A percentile compares a stretch with the other conserved stretches of the same genome.
Evolutionary conservation across 768 basidiomycete genomes (phyloP).

Genomic region (Rhodotorula graminis): DNA sequence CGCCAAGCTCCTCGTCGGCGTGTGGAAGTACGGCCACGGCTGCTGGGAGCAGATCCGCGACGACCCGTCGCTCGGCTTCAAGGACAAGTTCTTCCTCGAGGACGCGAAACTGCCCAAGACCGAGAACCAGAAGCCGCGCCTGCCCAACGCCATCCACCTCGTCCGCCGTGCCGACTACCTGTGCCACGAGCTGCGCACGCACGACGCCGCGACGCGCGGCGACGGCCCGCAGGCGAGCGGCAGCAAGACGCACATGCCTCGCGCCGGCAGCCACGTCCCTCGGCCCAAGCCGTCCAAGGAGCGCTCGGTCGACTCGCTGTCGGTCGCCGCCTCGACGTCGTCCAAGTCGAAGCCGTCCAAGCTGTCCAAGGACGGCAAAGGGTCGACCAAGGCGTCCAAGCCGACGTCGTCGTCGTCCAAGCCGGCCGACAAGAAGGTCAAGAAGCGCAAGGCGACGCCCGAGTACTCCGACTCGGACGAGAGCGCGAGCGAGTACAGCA

Average conservation of each 20-base stretch:
- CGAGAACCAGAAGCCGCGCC: constrained; percentile 56
- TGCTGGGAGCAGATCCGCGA: constrained; percentile 94
- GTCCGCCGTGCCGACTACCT: constrained; percentile 95
- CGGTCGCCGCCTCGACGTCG: not conserved
- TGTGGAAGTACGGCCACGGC: constrained; percentile 88
- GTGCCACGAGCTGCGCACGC: constrained; percentile 72
- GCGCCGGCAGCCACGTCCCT: constrained; percentile 13
- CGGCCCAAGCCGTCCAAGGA: constrained; percentile 1
- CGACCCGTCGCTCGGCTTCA: constrained; percentile 73
- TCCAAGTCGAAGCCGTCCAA: constrained; percentile 8
- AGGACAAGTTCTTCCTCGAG: constrained; percentile 95
- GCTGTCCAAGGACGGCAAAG: not conserved
- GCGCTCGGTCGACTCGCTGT: constrained; percentile 5
- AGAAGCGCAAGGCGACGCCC: constrained; percentile 86
- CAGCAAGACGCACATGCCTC: constrained; percentile 15
- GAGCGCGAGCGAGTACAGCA: constrained; percentile 64
- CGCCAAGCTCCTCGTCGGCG: constrained; percentile 88
- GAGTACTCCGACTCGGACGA: constrained; percentile 93
- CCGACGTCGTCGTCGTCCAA: constrained; percentile 1
- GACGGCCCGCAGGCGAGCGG: not conserved
- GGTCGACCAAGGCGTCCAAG: not conserved
- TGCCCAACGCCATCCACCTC: constrained; percentile 96
- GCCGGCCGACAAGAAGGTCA: constrained; percentile 55
- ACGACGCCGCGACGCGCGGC: constrained; percentile 60
- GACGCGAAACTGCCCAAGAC: constrained; percentile 76